Evolutionary conservation across 352 stramenopile genomes (phyloP).

Genomic region (Aphanomyces astaci): DNA sequence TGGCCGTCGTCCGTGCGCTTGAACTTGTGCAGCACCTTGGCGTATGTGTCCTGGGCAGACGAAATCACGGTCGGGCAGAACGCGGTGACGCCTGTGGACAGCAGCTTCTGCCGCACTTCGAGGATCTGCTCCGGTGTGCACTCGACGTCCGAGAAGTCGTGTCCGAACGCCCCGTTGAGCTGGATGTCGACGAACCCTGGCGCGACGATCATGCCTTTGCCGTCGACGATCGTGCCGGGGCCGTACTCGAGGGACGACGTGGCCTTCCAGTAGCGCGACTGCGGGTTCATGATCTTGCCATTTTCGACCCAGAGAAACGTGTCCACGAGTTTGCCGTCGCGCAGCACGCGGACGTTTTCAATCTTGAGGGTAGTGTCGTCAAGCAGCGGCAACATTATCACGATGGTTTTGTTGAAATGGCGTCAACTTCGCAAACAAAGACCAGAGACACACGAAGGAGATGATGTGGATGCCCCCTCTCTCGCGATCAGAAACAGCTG

Average conservation of each 20-base stretch:
- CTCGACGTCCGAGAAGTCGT: constrained; percentile 73
- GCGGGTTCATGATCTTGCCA: constrained; percentile 45
- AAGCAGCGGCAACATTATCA: background rate
- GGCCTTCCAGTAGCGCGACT: constrained; percentile 43
- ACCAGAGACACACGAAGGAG: too few species aligned
- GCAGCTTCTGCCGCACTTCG: constrained; percentile 41
- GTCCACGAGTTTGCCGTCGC: constrained; percentile 33
- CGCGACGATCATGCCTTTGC: constrained; percentile 53
- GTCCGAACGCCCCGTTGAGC: constrained; percentile 82
- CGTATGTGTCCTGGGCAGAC: constrained; percentile 54
- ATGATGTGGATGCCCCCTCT: background rate
- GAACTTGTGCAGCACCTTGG: constrained; percentile 43
- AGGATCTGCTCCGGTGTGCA: constrained; percentile 38
- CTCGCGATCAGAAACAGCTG: background rate
- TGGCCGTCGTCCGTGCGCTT: constrained; percentile 31
- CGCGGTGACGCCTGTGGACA: constrained; percentile 63
- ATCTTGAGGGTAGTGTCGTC: constrained; percentile 34
- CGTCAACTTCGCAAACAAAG: background rate
- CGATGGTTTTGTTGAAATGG: background rate
- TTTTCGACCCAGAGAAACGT: constrained; percentile 43
- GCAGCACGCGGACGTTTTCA: constrained; percentile 53
- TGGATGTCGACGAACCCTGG: constrained; percentile 87
- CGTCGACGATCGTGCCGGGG: constrained; percentile 52
- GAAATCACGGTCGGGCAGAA: constrained; percentile 88
- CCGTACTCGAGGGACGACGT: constrained; percentile 32